Evolutionary conservation across 305 asterid genomes (phyloP).

Genomic region (Fraxinus sp.): DNA sequence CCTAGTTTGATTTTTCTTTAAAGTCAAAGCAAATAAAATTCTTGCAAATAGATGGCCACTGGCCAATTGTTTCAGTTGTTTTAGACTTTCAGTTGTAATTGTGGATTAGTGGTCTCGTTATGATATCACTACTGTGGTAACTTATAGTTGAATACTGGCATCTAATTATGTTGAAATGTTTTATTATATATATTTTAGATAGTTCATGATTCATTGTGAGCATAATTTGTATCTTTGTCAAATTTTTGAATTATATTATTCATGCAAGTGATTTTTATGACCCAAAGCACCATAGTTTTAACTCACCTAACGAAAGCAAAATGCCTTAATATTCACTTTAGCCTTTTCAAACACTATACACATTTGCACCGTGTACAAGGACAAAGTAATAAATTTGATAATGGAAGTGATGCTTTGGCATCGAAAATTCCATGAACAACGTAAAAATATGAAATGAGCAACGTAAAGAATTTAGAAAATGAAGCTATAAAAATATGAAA

Average conservation of each 20-base stretch:
- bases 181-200: neutral
- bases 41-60: neutral
- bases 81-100: neutral
- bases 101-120: neutral
- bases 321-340: neutral
- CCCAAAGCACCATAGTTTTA: neutral
- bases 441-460: neutral
- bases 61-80: neutral
- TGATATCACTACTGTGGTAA: neutral
- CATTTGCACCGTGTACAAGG: neutral
- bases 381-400: neutral
- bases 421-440: neutral
- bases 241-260: neutral
- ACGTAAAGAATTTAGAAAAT: neutral
- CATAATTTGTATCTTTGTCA: neutral
- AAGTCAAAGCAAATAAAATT: neutral
- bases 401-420: neutral
- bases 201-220: neutral
- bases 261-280: neutral
- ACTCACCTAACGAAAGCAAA: neutral
- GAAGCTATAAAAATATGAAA: neutral
- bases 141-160: neutral
- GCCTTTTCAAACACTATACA: neutral
- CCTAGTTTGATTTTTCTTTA: neutral
- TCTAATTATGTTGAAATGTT: neutral